Base-by-base conservation (phyloP, 225 moss, liverwort and hornwort species). In the Bryum argenteum region DNA sequence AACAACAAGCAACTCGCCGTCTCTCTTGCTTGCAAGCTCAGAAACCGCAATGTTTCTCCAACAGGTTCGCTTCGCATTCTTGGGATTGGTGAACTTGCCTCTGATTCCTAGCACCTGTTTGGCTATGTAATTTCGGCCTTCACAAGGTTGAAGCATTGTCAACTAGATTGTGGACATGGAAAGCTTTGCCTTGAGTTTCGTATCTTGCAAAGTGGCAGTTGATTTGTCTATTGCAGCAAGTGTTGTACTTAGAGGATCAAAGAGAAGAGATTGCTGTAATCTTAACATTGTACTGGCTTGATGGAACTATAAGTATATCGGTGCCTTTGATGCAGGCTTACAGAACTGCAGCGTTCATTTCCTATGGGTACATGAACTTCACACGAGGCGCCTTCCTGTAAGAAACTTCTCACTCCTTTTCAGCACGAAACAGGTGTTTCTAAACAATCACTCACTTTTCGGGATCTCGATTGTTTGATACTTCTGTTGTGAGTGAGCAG, bases 381-480 rank as follows among this genome's bases (percentile, higher is more conserved):
- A 89, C 92, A 37, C 79, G 77, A 64, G 79, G 87, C 41, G 85
- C 87, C 58, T 90, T 85, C 65, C 70, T 89, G 90, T 93, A 89
- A 20, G 73, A 67, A 6, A 20, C 41, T 42, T 55, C 4, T 13
- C 38, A 26, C 47, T 41, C 42, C 42, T 22, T 42, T 2, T 54
- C 10, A 39, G 56, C 54, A 33, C 33, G 68, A 33, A 47, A 33
- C 5, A 1, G 47, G 70, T 74, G 60, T 37, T 12, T 19, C 50
- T 15, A 52, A 23, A 10, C 11, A 8, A 26, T 24, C 43, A n/a
- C 14, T 19, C 21, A 37, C 0, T 14, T 63, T 45, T 45, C 45
- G 15, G 45, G 4, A 12, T 3, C 2, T 12, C 15, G 47, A 47
- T 47, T 47, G 50, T 22, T 71, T 65, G 41, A n/a, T 71, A 57